Base-by-base conservation (phyloP, 352 stramenopile species). In the Phytophthora chlamydospora region DNA sequence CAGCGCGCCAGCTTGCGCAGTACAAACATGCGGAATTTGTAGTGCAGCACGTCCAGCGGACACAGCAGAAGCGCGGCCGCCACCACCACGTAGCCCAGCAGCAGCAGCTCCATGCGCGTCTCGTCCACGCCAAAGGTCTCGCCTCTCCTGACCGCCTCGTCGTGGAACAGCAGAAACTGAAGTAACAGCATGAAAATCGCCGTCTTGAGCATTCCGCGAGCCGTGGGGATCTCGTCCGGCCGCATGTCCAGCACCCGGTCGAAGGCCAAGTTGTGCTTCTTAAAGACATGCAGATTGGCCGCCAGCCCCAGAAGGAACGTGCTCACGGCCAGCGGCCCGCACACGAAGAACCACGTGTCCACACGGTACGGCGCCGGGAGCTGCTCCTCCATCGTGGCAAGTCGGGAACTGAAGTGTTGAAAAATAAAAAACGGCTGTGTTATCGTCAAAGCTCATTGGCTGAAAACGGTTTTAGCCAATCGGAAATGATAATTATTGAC, bases 271-370 rank as follows among this genome's bases (percentile, higher is more conserved):
- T 70, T 68, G 62, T 91, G 68, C 33, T 43, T 55, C 51, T 81
- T 62, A 55, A 91, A 90, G 13, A 89, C 71, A 58, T 79, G 59
- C 31, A 93, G 36, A 53, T 93, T 91, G 52, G 57, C 61, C n/a
- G 80, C 79, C 13, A 89, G 57, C 3, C 85, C 85, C 29, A 90
- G 56, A 11, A 91, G 47, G 48, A 91, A 91, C 0, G 77, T 63
- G 56, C 82, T 91, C 47, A 88, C 62, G 11, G 85, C 82, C 16
- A 93, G 64, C 47, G 85, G 85, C 2, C 85, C 84, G 57, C 80
- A 89, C 67, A 93, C 76, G 68, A 93, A 93, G 75, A 89, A 93
- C 82, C 79, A 91, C 59, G 74, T 85, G 64, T 76, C 79, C 16
- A 79, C 72, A 29, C 52, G 62, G 50, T 71, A 75, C 42, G 43